Evolutionary conservation across 495 filamentous ascomycete genomes (phyloP).

Genomic region (Penicillium coffeae): DNA sequence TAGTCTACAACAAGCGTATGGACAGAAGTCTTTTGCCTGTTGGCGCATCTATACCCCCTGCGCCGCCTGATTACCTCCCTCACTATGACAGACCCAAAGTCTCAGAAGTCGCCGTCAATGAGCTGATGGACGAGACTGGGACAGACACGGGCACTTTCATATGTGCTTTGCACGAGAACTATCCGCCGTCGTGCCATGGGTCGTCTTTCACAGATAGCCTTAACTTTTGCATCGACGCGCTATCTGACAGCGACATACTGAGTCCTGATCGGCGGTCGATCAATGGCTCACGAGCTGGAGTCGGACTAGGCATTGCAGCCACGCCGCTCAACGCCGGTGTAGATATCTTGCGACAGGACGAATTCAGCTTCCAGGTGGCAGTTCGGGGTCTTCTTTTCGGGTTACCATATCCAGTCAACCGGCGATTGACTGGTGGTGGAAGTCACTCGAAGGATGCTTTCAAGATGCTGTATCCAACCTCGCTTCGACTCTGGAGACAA

Average conservation of each 20-base stretch:
- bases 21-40: constrained; percentile 22
- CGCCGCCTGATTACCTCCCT: constrained; percentile 61
- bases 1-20: constrained; percentile 88
- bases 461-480: constrained; percentile 86
- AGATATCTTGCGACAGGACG: constrained; percentile 80
- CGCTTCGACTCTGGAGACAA: constrained; percentile 69
- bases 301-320: constrained; percentile 32
- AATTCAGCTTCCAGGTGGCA: constrained; percentile 85
- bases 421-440: constrained; percentile 35
- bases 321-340: constrained; percentile 48
- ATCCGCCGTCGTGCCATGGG: constrained; percentile 73
- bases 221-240: constrained; percentile 72
- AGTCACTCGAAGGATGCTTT: constrained; percentile 50
- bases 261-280: constrained; percentile 37
- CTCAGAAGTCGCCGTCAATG: constrained; percentile 68
- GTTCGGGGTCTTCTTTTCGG: constrained; percentile 78
- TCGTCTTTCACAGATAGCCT: constrained; percentile 56
- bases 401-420: constrained; percentile 78
- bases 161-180: constrained; percentile 93
- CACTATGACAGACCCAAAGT: constrained; percentile 58
- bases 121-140: constrained; percentile 80
- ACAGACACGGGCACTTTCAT: constrained; percentile 87
- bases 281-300: constrained; percentile 23
- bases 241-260: constrained; percentile 86
- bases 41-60: constrained; percentile 26